Conservation (phyloP, 1,284 basidiomycete genomes). For the Ganoderma lucidum region DNA sequence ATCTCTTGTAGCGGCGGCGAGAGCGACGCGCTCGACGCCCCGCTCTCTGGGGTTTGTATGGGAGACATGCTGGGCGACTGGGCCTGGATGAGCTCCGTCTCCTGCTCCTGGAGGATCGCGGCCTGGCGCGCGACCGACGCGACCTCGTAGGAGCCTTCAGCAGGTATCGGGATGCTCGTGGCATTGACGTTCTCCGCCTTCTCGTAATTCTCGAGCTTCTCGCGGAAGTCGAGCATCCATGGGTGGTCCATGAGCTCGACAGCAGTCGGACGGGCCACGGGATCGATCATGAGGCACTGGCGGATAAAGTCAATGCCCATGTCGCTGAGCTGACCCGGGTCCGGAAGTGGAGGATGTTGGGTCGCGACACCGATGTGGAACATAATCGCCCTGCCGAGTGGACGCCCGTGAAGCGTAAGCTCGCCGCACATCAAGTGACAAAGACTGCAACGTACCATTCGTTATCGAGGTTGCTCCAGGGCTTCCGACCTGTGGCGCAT, state of each 20-base stretch:
- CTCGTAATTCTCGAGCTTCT: slow-evolving; percentile 71
- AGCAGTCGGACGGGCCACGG: slow-evolving; percentile 86
- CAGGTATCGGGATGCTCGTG: slow-evolving; percentile 54
- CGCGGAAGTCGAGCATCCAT: slow-evolving; percentile 89
- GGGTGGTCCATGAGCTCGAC: slow-evolving; percentile 87
- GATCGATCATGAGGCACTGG: slow-evolving; percentile 91
- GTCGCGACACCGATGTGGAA: slow-evolving; percentile 99
- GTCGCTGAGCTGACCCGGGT: slow-evolving; percentile 88
- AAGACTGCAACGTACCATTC: slow-evolving; percentile 80
- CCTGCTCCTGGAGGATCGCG: slow-evolving; percentile 64
- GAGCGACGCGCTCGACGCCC: slow-evolving; percentile 21
- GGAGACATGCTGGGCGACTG: slow-evolving; percentile 43
- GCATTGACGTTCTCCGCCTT: slow-evolving; percentile 63
- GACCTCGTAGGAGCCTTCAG: slow-evolving; percentile 55
- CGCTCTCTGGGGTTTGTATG: slow-evolving; percentile 38
- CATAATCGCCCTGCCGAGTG: slow-evolving; percentile 88
- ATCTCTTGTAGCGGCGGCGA: slow-evolving; percentile 10
- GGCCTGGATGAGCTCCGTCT: slow-evolving; percentile 59
- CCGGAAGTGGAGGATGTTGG: slow-evolving; percentile 95
- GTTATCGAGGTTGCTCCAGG: slow-evolving; percentile 99
- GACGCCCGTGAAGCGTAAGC: not conserved
- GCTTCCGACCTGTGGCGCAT: slow-evolving; percentile 95
- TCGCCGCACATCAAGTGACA: not conserved
- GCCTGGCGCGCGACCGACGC: slow-evolving; percentile 65
- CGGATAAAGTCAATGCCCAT: slow-evolving; percentile 95